Conservation (phyloP, 2,329 filamentous ascomycete genomes). For the Hansfordia pulvinata region DNA sequence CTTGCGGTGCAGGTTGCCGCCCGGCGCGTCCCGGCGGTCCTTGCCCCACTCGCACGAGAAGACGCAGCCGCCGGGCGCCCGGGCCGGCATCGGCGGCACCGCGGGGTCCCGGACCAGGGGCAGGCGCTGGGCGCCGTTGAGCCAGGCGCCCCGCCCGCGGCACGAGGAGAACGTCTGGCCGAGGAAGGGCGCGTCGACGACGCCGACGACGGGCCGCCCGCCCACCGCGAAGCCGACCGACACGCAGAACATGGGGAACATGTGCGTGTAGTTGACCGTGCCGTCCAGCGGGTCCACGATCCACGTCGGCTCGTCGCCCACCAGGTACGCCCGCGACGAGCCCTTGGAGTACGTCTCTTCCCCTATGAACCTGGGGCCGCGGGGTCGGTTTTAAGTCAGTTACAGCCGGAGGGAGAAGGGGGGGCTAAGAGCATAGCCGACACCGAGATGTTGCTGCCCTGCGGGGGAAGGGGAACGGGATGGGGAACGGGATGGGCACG, state of each 20-base stretch:
- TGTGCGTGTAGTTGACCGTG: constrained; percentile 71
- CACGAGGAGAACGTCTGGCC: constrained; percentile 58
- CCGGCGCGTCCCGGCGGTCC: constrained; percentile 50
- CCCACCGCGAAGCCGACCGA: constrained; percentile 56
- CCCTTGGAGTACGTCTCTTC: constrained; percentile 66
- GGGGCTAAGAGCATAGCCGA: too few relatives aligned
- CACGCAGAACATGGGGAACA: constrained; percentile 72
- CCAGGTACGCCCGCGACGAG: constrained; percentile 52
- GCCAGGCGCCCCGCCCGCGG: constrained; percentile 51
- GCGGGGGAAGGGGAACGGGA: not conserved
- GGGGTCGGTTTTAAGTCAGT: not conserved
- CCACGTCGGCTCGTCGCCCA: constrained; percentile 54
- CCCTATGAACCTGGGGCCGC: constrained; percentile 48
- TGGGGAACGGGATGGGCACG: not conserved
- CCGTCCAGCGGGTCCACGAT: constrained; percentile 66
- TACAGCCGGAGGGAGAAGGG: too few relatives aligned
- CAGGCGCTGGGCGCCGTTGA: constrained; percentile 49
- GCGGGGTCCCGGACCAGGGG: constrained; percentile 47
- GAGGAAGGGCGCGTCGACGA: constrained; percentile 60
- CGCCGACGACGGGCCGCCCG: constrained; percentile 48
- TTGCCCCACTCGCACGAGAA: constrained; percentile 74
- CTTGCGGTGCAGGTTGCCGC: constrained; percentile 58
- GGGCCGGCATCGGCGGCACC: constrained; percentile 45
- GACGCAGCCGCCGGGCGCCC: constrained; percentile 55
- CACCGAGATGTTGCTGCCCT: too few relatives aligned